Evolutionary conservation across 2,329 filamentous ascomycete species (phyloP).

Genomic region (Fusarium brevicatenulatum): DNA sequence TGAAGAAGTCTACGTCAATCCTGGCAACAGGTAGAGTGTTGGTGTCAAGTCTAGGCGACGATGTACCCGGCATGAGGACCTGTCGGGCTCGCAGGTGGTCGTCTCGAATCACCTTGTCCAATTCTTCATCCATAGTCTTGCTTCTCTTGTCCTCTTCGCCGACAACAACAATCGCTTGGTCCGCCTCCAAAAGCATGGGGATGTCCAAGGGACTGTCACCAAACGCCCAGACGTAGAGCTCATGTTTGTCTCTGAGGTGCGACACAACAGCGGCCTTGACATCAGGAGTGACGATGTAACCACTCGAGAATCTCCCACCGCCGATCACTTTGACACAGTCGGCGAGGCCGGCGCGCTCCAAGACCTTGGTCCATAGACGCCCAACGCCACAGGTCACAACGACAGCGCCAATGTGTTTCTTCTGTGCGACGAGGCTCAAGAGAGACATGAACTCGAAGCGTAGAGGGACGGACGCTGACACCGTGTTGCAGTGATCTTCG

Average conservation of each 20-base stretch:
- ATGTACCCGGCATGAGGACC: conserved; percentile 54
- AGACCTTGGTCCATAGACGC: conserved; percentile 64
- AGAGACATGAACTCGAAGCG: conserved; percentile 60
- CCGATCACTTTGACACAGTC: conserved; percentile 62
- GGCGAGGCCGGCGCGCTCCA: conserved; percentile 56
- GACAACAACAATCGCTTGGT: conserved; percentile 66
- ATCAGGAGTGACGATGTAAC: conserved; percentile 60
- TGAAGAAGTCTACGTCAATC: conserved; percentile 43
- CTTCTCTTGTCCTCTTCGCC: conserved; percentile 59
- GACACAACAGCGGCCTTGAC: conserved; percentile 61
- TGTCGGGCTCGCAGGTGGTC: conserved; percentile 56
- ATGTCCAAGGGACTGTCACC: conserved; percentile 70
- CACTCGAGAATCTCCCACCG: conserved; percentile 58
- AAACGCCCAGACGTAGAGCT: conserved; percentile 64
- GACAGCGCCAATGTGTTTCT: conserved; percentile 55
- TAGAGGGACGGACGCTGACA: conserved; percentile 55
- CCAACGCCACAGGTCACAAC: conserved; percentile 66
- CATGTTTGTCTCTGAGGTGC: conserved; percentile 49
- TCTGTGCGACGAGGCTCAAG: conserved; percentile 46
- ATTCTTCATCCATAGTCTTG: conserved; percentile 60
- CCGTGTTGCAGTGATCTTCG: conserved; percentile 55
- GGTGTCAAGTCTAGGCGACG: conserved; percentile 54
- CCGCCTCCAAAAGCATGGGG: conserved; percentile 63
- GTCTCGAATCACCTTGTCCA: conserved; percentile 55
- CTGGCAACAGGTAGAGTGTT: conserved; percentile 54